phyloP scores from a whole-genome alignment of 768 basidiomycete species.

The Podaxis pistillaris region DNA sequence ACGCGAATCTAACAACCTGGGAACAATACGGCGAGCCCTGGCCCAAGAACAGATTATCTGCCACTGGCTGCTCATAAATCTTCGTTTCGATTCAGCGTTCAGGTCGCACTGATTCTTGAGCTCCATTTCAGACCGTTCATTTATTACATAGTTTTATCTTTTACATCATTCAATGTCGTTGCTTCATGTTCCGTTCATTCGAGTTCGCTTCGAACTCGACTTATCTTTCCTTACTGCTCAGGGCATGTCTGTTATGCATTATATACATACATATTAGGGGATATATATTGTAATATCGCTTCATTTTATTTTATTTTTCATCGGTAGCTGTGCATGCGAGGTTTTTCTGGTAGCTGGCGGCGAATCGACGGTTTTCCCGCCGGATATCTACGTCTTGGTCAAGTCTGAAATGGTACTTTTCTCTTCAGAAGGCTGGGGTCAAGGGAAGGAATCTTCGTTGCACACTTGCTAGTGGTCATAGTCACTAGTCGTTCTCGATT shows the following conservation, averaged over 20 bases:
- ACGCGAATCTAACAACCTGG: conserved; percentile 53
- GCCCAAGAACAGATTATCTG: conserved; percentile 49
- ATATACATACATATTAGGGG: background rate
- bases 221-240: background rate
- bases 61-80: conserved; percentile 7
- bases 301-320: background rate
- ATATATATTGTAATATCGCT: background rate
- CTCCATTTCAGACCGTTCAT: background rate
- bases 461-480: background rate
- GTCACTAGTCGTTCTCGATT: conserved; percentile 4
- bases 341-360: background rate
- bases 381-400: background rate
- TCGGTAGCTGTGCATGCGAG: background rate
- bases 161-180: background rate
- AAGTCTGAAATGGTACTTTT: background rate
- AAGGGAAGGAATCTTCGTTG: background rate
- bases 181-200: background rate
- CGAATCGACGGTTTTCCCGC: background rate
- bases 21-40: conserved; percentile 43
- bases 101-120: background rate
- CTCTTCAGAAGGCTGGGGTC: background rate
- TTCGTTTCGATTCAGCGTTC: background rate
- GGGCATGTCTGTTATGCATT: background rate
- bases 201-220: background rate
- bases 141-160: background rate